A percentile compares a stretch with the other conserved stretches of the same genome.
These are phyloP conservation scores for Fraxinus angustifolia DNA, from an alignment of 305 asterid genomes.

Conservation along the genomic window DNA sequence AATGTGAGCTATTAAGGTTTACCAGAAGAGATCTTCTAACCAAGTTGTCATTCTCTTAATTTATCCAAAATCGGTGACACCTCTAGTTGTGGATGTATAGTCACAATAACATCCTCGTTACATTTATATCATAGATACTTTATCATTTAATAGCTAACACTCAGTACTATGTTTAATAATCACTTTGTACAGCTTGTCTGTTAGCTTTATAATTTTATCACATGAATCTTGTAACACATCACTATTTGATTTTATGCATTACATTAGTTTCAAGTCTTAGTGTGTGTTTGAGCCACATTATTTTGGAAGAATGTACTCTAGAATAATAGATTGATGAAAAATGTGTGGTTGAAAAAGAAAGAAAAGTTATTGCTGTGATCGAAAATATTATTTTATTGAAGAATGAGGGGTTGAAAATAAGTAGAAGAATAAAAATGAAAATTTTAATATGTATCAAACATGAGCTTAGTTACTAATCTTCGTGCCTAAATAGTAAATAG, in stretches of 20 bases:
- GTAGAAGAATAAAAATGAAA: too few species aligned
- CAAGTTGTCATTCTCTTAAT: not conserved
- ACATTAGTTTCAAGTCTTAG: not conserved
- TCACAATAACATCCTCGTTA: not conserved
- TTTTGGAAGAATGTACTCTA: too few species aligned
- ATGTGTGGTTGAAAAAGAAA: too few species aligned
- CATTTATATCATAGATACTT: not conserved
- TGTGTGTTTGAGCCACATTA: too few species aligned
- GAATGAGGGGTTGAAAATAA: too few species aligned
- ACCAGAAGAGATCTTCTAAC: not conserved
- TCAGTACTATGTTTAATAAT: not conserved
- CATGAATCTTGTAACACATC: not conserved
- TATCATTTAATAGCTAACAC: not conserved
- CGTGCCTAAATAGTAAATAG: not conserved
- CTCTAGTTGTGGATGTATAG: not conserved
- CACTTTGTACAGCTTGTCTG: not conserved
- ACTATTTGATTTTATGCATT: not conserved
- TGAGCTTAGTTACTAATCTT: not conserved
- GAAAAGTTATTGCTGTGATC: too few species aligned
- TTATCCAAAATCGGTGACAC: not conserved
- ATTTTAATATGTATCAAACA: too few species aligned
- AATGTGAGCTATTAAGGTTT: not conserved
- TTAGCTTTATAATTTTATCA: not conserved
- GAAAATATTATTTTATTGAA: too few species aligned
- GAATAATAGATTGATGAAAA: too few species aligned